phyloP scores from a whole-genome alignment of 208 protist genomes.

The Naegleria fowleri region DNA sequence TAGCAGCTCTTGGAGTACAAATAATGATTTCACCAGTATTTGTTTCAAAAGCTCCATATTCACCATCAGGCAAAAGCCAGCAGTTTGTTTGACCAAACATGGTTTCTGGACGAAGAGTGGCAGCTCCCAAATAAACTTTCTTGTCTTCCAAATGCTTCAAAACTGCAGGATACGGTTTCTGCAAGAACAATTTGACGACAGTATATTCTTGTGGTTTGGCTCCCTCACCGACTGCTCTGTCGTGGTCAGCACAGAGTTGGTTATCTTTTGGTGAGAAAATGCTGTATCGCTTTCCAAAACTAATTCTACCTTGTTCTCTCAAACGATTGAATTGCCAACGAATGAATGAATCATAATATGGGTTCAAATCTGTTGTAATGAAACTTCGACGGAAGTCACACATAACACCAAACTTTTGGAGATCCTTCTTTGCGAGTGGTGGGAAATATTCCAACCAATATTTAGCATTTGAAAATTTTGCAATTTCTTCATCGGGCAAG shows the following conservation, averaged over 20 bases:
- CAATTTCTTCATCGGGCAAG: constrained; percentile 89
- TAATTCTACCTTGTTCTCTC: constrained; percentile 75
- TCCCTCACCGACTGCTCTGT: constrained; percentile 93
- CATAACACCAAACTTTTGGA: constrained; percentile 82
- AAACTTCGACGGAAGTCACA: constrained; percentile 98
- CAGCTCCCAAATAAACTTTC: constrained; percentile 91
- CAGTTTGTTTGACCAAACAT: constrained; percentile 99
- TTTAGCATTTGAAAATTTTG: constrained; percentile 92
- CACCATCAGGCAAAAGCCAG: constrained; percentile 91
- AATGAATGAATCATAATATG: constrained; percentile 99
- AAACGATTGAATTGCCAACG: constrained; percentile 93
- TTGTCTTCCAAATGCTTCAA: constrained; percentile 41
- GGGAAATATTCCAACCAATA: constrained; percentile 99
- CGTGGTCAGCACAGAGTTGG: constrained; percentile 99
- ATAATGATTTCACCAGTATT: constrained; percentile 83
- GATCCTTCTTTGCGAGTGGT: constrained; percentile 84
- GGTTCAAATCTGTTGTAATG: constrained; percentile 98
- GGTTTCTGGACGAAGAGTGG: constrained; percentile 99
- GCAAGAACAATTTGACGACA: constrained; percentile 88
- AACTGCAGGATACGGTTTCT: constrained; percentile 59
- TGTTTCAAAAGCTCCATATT: constrained; percentile 90
- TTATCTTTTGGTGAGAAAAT: constrained; percentile 96
- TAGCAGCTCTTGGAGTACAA: constrained; percentile 83
- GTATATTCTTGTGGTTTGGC: constrained; percentile 95
- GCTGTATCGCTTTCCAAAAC: constrained; percentile 93